phyloP scores from a whole-genome alignment of 306 rosid genomes.

The Hylodesmum podocarpum region DNA sequence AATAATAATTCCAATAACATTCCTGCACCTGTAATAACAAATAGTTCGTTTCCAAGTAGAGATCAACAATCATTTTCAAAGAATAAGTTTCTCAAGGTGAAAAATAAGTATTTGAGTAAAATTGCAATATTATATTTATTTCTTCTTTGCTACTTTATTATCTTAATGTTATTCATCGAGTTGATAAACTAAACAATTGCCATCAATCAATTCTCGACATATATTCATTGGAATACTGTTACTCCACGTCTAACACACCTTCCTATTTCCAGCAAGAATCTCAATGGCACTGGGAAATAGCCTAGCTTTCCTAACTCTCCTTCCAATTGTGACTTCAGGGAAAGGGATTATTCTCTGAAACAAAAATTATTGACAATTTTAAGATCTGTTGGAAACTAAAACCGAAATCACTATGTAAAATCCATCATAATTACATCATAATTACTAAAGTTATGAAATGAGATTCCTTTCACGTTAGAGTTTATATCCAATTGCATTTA shows the following conservation, averaged over 20 bases:
- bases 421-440: too few species aligned
- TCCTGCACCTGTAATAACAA: slow-evolving; percentile 59
- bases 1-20: slow-evolving; percentile 81
- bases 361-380: slow-evolving; percentile 25
- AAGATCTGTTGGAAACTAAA: slow-evolving; percentile 1
- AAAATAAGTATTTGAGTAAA: slow-evolving; percentile 5
- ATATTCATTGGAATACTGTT: slow-evolving; percentile 20
- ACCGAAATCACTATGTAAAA: slow-evolving; percentile 6
- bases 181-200: too few species aligned
- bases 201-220: slow-evolving; percentile 6
- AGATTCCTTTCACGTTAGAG: background rate
- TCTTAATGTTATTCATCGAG: too few species aligned
- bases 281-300: slow-evolving; percentile 96
- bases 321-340: slow-evolving; percentile 69
- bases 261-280: slow-evolving; percentile 63
- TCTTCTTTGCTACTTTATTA: too few species aligned
- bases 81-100: background rate
- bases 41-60: slow-evolving; percentile 25
- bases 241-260: slow-evolving; percentile 49
- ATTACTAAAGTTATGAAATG: slow-evolving; percentile 15
- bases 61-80: background rate
- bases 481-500: slow-evolving; percentile 3
- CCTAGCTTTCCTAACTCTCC: slow-evolving; percentile 96
- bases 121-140: slow-evolving; percentile 11
- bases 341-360: slow-evolving; percentile 87